Evolutionary conservation across 306 rosid species (phyloP), one percentile per base, ranked within the genome.

Genomic region (Castanea sativa): DNA sequence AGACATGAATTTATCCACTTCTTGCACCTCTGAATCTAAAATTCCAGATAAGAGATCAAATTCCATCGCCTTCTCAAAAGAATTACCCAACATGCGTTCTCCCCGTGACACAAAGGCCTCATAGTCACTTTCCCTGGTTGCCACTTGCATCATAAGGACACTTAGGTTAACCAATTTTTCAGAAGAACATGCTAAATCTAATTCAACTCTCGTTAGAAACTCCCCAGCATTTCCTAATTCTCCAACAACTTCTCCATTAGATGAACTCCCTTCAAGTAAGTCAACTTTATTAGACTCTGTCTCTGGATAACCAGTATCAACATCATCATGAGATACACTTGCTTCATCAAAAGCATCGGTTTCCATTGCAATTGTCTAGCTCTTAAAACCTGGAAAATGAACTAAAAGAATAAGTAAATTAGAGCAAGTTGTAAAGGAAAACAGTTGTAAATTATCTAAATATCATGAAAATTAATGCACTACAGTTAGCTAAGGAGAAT

Each of bases 151-250:
- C 91, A 83, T 79, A 45, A 91, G 89, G 65, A 86, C 90, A 71
- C 74, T 83, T 74, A 93, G 80, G 84, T 96, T 93, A 23, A 85
- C 82, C 43, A 93, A 79, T 80, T 93, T 96, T 89, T 96, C 99
- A 6, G 92, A 89, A 74, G 82, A 86, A 73, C 89, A 83, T 1
- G 92, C 97, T 13, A 90, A 30, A 81, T 81, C 83, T 58, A 86
- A 74, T 69, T 94, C 91, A 71, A 94, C 72, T 71, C 81, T 73
- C 5, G 85, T 81, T 55, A 87, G 27, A 61, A 81, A 73, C 76
- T 79, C 87, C 2, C 78, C 61, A 61, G 63, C 84, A 75, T 80
- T 74, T 60, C 77, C 78, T 60, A 80, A 29, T 35, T 85, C 92
- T 27, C 80, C 88, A 57, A 58, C 65, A 30, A 67, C 78, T 49